Base-by-base conservation (phyloP, 2,329 filamentous ascomycete genomes). In the Boeremia exigua region DNA sequence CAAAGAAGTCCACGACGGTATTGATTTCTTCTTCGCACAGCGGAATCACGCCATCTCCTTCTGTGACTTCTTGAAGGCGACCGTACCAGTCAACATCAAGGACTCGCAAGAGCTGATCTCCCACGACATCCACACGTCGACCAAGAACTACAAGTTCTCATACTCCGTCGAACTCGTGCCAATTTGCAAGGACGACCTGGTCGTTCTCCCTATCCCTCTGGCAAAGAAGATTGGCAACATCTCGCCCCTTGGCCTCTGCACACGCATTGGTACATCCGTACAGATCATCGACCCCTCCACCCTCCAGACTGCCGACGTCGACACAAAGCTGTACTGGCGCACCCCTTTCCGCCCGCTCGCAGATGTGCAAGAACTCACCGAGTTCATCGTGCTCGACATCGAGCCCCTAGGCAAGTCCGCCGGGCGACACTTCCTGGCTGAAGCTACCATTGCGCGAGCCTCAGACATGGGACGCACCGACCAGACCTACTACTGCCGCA, bases 171-270 rank as follows among this genome's bases (percentile, higher is more conserved):
- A 97, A 73, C 78, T 99, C 44, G 88, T 98, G 25, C 95, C 95
- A 1, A 92, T 99, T 45, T 98, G 95, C 82, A 96, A 97, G 77
- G 95, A 99, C 68, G 95, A 99, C 72, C 81, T 99, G 27, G 91
- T 99, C n/a, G 93, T 91, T 1, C 80, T 99, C 32, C 95, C 95
- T 0, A 87, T 96, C 60, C 92, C 92, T 65, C 81, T 98, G 56
- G 95, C 95, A 12, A 95, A 92, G 75, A 86, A 88, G 52, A 81
- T 90, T 47, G 93, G 95, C 60, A 97, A 96, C 76, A 96, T 98
- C 67, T 85, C 87, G 1, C 95, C 95, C 3, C 81, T 99, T 33
- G 86, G 89, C 1, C 81, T 99, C 33, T 98, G 95, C 81, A 86
- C 93, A 75, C 86, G 90, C 64, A 88, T 99, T 51, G 94, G 95